Evolutionary conservation across 2,329 filamentous ascomycete genomes (phyloP), one percentile per base, ranked within the genome.

Genomic region (Zymoseptoria ardabiliae): DNA sequence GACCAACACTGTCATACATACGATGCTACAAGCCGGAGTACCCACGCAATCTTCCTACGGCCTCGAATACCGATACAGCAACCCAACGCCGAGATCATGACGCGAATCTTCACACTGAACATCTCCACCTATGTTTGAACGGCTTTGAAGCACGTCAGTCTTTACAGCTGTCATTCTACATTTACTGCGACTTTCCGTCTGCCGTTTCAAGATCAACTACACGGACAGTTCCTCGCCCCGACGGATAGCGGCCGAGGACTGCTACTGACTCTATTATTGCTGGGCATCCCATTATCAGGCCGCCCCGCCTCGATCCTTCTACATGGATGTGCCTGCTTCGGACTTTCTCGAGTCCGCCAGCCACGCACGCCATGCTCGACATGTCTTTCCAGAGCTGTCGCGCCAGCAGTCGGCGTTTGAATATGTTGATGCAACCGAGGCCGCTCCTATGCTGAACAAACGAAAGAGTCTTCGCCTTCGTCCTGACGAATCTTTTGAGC

Each of bases 271-370:
- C 17, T n/a, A 45, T n/a, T 45, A 45, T 45, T 7, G 35, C 17
- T 45, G 35, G 35, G 35, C 35, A 45, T n/a, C 35, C 35, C 35
- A 45, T 45, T 7, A 45, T 45, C 13, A 45, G 35, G 35, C 35
- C 35, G 35, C 6, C 35, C 35, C 17, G 35, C 17, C 35, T 13
- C 35, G 35, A 45, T 45, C 35, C 35, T 45, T 45, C 35, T 61
- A 63, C 64, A 66, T 66, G 64, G 63, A 63, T 61, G 30, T 51
- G 59, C 63, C 59, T 61, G 59, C 25, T 52, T 54, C 54, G 45
- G 49, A 52, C 22, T n/a, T 53, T 21, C 45, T 56, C 50, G 63
- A 62, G 55, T 58, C 59, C 28, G 49, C 45, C 59, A 49, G 54
- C 54, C 49, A 62, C 57, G 49, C 22, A 57, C 57, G 59, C 54